These are phyloP conservation scores for Mycena sanguinolenta DNA, from an alignment of 768 basidiomycete genomes.

Conservation along the genomic window DNA sequence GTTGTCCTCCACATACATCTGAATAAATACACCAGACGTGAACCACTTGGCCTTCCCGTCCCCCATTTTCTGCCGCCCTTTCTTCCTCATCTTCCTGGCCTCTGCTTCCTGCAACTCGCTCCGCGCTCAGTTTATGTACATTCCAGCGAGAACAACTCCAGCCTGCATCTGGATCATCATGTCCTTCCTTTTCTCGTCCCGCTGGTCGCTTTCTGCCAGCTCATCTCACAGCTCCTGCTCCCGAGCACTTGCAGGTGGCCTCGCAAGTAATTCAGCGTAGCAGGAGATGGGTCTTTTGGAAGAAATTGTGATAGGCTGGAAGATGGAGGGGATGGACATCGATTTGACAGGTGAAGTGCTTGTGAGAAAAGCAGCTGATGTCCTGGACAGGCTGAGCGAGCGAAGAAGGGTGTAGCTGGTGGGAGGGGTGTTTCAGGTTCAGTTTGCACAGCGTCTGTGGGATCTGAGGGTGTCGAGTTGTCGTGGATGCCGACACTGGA, in stretches of 20 bases:
- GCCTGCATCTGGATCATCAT: conserved; percentile 15
- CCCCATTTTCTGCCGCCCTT: conserved; percentile 2
- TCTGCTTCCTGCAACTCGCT: conserved; percentile 6
- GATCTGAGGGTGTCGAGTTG: too few relatives aligned
- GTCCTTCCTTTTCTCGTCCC: background rate
- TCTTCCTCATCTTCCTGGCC: background rate
- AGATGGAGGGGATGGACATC: background rate
- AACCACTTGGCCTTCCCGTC: conserved; percentile 20
- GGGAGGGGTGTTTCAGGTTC: too few relatives aligned
- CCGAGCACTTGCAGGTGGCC: background rate
- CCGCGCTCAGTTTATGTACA: conserved; percentile 2
- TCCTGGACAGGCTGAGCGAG: background rate
- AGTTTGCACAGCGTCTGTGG: too few relatives aligned
- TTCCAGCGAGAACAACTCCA: background rate
- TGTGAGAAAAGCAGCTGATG: background rate
- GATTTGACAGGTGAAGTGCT: background rate
- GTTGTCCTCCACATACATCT: conserved; percentile 3
- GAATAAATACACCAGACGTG: background rate
- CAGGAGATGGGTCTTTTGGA: background rate
- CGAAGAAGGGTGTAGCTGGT: background rate
- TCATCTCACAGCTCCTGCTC: background rate
- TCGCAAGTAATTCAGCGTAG: background rate
- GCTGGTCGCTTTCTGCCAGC: background rate
- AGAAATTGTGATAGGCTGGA: background rate
- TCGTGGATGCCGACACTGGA: too few relatives aligned